Base-by-base conservation (phyloP, 225 moss, liverwort and hornwort genomes). In the Antitrichia curtipendula region DNA sequence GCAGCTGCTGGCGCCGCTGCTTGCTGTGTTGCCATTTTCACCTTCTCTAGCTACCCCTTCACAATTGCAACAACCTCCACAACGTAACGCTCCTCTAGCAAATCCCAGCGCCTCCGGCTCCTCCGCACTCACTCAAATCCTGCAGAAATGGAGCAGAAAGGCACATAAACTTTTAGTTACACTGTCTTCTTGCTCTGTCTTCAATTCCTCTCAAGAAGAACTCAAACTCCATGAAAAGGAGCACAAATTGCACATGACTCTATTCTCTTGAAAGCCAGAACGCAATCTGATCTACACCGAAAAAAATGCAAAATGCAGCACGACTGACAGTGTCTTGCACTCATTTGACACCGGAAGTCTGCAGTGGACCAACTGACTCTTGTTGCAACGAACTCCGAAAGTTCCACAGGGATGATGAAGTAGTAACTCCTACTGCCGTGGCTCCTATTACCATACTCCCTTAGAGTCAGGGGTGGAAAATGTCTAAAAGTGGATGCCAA, bases 1-100 rank as follows among this genome's bases (percentile, higher is more conserved):
- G 58, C 90, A 78, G 75, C 43, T 45, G 47, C 87, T 34, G 90
- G 83, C 24, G 83, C 84, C 36, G 50, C 82, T 19, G 85, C 91
- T 82, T 91, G 89, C 75, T 80, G 80, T 27, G 86, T 76, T 56
- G 90, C 88, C 91, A 92, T 90, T 47, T 60, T 36, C 40, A 61
- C 84, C 40, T 53, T 57, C 38, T 50, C 82, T n/a, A n/a, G n/a
- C n/a, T 34, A 64, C 20, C 58, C 47, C 86, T 80, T 68, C 72
- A 74, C 83, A 50, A 50, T 14, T 50, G 15, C 15, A 68, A 53
- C 52, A 43, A 43, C 80, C 53, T 73, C n/a, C 25, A 2, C 52
- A 78, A 40, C 11, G 78, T 78, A 7, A 38, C 24, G 17, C 85
- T 45, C 53, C 53, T 45, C 73, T 31, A 80, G 75, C 31, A 64